Conservation (phyloP, 148 eudicot genomes). For the Rhododendron kiyosumense region DNA sequence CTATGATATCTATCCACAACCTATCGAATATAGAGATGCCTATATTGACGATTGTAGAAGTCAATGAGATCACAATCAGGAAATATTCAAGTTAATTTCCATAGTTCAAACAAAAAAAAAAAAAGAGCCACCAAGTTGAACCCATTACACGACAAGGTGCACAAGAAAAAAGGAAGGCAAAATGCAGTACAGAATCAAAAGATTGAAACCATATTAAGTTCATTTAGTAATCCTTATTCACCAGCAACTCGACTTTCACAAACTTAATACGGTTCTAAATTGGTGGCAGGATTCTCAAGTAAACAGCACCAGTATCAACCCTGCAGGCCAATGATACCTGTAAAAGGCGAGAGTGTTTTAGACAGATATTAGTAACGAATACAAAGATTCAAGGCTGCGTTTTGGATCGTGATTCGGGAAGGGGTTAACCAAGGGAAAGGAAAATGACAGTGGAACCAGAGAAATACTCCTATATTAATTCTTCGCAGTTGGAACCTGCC, state of each 20-base stretch:
- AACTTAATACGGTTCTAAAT: neutral
- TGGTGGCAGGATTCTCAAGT: neutral
- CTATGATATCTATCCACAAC: neutral
- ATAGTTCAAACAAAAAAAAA: neutral
- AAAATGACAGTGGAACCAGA: neutral
- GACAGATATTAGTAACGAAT: neutral
- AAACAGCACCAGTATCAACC: constrained; percentile 19
- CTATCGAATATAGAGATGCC: neutral
- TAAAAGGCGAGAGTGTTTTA: neutral
- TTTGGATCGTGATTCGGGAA: neutral
- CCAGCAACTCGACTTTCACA: neutral
- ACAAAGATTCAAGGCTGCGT: neutral
- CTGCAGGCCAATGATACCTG: constrained; percentile 67
- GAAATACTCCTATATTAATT: neutral
- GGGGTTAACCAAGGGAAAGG: neutral
- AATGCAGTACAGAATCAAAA: neutral
- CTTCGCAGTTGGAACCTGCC: neutral
- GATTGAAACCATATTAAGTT: neutral
- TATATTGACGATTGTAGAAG: no score
- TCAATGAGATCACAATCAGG: neutral
- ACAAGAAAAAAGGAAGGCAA: neutral
- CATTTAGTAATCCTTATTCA: neutral
- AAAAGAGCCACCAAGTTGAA: neutral
- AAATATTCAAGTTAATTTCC: neutral
- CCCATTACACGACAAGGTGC: neutral